Evolutionary conservation across 306 rosid genomes (phyloP).

Genomic region (Begonia masoniana): DNA sequence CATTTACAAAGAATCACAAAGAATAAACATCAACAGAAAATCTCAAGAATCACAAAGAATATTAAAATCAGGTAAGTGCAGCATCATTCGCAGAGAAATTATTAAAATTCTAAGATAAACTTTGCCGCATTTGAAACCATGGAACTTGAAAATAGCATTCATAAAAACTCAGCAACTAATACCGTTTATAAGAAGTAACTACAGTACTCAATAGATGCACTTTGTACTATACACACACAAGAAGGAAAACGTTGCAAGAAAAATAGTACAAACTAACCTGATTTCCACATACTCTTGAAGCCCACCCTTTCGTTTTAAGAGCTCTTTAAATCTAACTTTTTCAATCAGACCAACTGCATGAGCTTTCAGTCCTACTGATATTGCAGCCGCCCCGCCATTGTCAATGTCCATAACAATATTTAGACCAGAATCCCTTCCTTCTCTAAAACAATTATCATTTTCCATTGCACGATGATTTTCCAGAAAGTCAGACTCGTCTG

Average conservation of each 20-base stretch:
- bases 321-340: conserved; percentile 86
- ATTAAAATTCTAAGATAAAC: too few species aligned
- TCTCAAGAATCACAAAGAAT: too few species aligned
- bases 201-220: too few species aligned
- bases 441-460: conserved; percentile 30
- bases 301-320: conserved; percentile 92
- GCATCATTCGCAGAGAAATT: too few species aligned
- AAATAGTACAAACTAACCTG: conserved; percentile 47
- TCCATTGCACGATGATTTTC: conserved; percentile 31
- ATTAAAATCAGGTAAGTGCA: too few species aligned
- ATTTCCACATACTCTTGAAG: conserved; percentile 80
- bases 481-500: background rate
- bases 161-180: too few species aligned
- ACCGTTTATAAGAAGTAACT: too few species aligned
- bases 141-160: too few species aligned
- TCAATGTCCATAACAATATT: conserved; percentile 50
- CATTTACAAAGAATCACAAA: too few species aligned
- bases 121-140: too few species aligned
- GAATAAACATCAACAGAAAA: too few species aligned
- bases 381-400: conserved; percentile 68
- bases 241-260: background rate
- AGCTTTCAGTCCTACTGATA: conserved; percentile 89
- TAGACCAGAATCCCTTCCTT: conserved; percentile 46
- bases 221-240: too few species aligned
- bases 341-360: conserved; percentile 75